Base-by-base conservation (phyloP, 2,329 filamentous ascomycete genomes). In the Chrysosporium keratinophilum region DNA sequence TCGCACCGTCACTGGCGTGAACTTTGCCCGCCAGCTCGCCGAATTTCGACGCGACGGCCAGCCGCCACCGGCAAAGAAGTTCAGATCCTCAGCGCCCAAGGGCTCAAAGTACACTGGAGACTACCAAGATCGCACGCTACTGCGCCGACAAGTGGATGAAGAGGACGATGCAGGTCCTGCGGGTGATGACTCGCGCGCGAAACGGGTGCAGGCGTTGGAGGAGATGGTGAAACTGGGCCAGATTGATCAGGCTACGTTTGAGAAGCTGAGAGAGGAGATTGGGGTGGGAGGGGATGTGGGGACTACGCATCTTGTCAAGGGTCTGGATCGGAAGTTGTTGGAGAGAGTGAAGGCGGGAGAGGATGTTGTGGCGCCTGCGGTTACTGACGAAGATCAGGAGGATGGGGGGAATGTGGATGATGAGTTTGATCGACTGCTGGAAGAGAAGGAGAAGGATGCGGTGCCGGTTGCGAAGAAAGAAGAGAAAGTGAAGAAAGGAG, bases 261-360 rank as follows among this genome's bases (percentile, higher is more conserved):
- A 91, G 62, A 82, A 78, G 62, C 69, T 91, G 40, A 76, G 85
- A 34, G 79, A 80, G 58, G 80, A 94, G 61, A 88, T 96, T 53
- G 80, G 72, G 0, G 75, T 88, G 0, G 90, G 89, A 2, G 91
- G 90, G 6, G 86, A 95, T 66, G 71, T 90, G 19, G 75, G 75
- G 12, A 88, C 82, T 61, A 95, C 89, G 12, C 88, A 95, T 75
- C 71, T 96, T 59, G 84, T 97, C 46, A 97, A 96, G 66, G 93
- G 93, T 0, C 71, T 98, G 48, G 93, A 98, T 69, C 86, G 88
- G 66, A 85, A 86, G 67, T 74, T 97, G 11, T 73, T 76, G 58
- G 61, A 65, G 59, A 63, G 71, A 48, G 66, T 72, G 0, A 70
- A 67, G 51, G 69, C 67, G n/a, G 74, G 74, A 1, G 74, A 76